A percentile compares a stretch with the other conserved stretches of the same genome.
Conservation (phyloP, 2,329 filamentous ascomycete genomes). For the Pseudogymnoascus sp. region DNA sequence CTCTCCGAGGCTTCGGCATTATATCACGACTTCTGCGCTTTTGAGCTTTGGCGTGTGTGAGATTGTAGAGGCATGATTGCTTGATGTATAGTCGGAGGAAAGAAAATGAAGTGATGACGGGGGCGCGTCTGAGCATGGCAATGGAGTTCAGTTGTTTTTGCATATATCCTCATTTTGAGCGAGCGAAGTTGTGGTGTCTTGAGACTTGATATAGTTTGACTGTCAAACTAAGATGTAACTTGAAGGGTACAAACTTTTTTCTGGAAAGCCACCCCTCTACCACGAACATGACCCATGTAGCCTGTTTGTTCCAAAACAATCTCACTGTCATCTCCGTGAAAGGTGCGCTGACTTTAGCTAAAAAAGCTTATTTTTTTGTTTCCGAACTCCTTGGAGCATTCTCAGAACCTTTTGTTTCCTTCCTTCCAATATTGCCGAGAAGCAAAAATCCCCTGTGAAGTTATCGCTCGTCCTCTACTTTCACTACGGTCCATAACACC, state of each 20-base stretch:
- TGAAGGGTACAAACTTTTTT: background rate
- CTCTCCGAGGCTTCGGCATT: background rate
- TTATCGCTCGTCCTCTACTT: too few species aligned
- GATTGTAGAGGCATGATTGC: background rate
- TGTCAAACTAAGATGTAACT: background rate
- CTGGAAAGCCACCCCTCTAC: too few species aligned
- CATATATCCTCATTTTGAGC: background rate
- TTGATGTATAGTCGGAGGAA: background rate
- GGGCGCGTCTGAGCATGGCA: background rate
- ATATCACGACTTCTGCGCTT: background rate
- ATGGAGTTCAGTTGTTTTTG: constrained; percentile 3
- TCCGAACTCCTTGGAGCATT: too few species aligned
- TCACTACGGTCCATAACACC: too few species aligned
- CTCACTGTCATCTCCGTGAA: too few species aligned
- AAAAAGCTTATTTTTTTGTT: too few species aligned
- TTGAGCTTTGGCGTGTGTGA: background rate
- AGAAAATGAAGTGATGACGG: background rate
- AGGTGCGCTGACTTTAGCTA: too few species aligned
- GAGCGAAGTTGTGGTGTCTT: background rate
- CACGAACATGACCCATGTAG: too few species aligned
- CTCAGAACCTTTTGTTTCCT: too few species aligned
- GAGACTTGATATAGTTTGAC: background rate
- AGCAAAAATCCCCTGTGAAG: background rate
- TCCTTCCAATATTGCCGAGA: background rate
- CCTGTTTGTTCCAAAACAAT: too few species aligned